Evolutionary conservation across 768 basidiomycete genomes (phyloP).

Genomic region (Suillus brevipes): DNA sequence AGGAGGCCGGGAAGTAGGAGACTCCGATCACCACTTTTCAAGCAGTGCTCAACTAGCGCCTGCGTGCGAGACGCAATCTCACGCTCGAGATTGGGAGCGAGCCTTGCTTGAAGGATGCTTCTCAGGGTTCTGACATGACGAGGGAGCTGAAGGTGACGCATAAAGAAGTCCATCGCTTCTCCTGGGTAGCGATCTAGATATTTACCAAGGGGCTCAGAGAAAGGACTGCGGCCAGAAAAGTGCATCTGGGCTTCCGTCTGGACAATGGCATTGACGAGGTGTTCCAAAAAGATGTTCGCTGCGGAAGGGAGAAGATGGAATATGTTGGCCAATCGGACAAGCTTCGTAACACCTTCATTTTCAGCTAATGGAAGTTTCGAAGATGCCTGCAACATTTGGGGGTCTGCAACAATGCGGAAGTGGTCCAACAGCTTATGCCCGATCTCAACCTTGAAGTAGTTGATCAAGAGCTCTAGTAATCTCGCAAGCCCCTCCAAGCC

Average conservation of each 20-base stretch:
- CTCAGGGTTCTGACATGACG: constrained; percentile 81
- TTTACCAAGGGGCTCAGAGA: constrained; percentile 88
- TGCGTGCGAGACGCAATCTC: constrained; percentile 65
- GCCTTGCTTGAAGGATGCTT: constrained; percentile 75
- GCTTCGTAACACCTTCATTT: constrained; percentile 88
- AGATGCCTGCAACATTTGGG: constrained; percentile 77
- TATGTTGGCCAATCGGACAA: constrained; percentile 94
- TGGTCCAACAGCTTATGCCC: constrained; percentile 97
- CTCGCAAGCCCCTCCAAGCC: constrained; percentile 93
- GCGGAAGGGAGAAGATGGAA: constrained; percentile 95
- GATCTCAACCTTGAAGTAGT: constrained; percentile 99
- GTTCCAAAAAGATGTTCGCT: constrained; percentile 88
- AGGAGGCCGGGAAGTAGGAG: constrained; percentile 70
- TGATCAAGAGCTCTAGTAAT: constrained; percentile 89
- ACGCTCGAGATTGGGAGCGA: constrained; percentile 73
- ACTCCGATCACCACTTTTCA: constrained; percentile 49
- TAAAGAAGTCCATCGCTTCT: constrained; percentile 84
- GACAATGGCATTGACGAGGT: constrained; percentile 84
- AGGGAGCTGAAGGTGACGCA: constrained; percentile 74
- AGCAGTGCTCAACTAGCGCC: constrained; percentile 49
- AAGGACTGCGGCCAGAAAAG: constrained; percentile 86
- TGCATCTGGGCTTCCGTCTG: constrained; percentile 91
- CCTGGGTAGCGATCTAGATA: constrained; percentile 89
- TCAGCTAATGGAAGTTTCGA: constrained; percentile 79
- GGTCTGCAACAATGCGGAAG: constrained; percentile 89